Evolutionary conservation across 257 asterid genomes (phyloP).

Genomic region (Pogostemon cablin): DNA sequence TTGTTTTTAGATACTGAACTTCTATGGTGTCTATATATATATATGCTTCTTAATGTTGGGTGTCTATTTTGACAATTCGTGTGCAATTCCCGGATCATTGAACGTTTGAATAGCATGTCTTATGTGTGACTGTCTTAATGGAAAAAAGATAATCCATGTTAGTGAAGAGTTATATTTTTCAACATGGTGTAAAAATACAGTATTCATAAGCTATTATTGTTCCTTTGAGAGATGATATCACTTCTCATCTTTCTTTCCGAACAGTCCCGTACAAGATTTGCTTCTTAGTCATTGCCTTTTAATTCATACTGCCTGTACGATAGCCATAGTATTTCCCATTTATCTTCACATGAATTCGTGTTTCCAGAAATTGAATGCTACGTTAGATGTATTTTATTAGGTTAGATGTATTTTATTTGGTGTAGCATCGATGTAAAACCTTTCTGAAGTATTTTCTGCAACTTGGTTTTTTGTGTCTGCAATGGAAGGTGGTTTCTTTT

Average conservation of each 20-base stretch:
- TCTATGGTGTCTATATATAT: background rate
- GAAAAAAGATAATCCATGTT: no score
- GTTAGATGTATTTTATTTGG: no score
- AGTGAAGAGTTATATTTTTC: no score
- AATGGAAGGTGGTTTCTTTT: background rate
- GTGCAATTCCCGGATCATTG: background rate
- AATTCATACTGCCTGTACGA: background rate
- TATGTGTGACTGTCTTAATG: no score
- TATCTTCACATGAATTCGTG: background rate
- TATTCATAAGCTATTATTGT: no score
- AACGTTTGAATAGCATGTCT: background rate
- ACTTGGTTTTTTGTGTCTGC: background rate
- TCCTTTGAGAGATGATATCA: no score
- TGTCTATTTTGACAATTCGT: constrained; percentile 7
- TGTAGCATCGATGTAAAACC: background rate
- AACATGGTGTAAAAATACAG: no score
- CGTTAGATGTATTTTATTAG: no score
- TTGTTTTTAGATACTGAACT: constrained; percentile 11
- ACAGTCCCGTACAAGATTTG: no score
- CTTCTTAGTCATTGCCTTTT: background rate
- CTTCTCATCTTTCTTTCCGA: no score
- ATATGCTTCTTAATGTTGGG: constrained; percentile 9
- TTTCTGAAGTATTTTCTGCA: background rate
- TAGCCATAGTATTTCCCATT: background rate
- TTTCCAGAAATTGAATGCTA: background rate